phyloP scores from a whole-genome alignment of 345 rosid species.

The Eucalyptus virginea region DNA sequence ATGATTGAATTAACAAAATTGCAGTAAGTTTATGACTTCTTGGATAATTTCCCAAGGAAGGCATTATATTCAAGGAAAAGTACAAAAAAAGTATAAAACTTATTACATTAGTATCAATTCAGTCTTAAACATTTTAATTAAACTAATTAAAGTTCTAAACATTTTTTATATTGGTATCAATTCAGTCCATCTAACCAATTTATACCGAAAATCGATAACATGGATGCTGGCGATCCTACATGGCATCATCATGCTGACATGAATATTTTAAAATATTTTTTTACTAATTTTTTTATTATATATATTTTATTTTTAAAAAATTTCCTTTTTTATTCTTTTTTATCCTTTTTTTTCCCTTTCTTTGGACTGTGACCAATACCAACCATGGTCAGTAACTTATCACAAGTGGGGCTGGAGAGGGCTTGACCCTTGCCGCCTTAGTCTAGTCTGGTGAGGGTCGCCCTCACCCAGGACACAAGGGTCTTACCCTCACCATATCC shows the following conservation, averaged over 20 bases:
- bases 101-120: neutral
- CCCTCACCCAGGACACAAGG: accelerated
- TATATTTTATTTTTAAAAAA: too few species aligned
- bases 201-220: accelerated
- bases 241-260: too few species aligned
- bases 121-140: too few species aligned
- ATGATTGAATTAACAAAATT: accelerated
- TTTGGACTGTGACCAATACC: too few species aligned
- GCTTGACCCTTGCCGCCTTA: too few species aligned
- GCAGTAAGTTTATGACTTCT: accelerated
- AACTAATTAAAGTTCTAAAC: neutral
- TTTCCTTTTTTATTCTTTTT: neutral
- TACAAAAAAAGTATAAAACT: neutral
- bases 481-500: too few species aligned
- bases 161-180: neutral
- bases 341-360: neutral
- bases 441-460: accelerated
- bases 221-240: accelerated
- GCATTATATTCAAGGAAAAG: neutral
- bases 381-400: too few species aligned
- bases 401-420: too few species aligned
- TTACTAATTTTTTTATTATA: too few species aligned
- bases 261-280: too few species aligned
- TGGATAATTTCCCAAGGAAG: neutral
- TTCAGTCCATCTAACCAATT: neutral